Evolutionary conservation across 139 green algal species (phyloP).

Genomic region (Klebsormidium nitens): DNA sequence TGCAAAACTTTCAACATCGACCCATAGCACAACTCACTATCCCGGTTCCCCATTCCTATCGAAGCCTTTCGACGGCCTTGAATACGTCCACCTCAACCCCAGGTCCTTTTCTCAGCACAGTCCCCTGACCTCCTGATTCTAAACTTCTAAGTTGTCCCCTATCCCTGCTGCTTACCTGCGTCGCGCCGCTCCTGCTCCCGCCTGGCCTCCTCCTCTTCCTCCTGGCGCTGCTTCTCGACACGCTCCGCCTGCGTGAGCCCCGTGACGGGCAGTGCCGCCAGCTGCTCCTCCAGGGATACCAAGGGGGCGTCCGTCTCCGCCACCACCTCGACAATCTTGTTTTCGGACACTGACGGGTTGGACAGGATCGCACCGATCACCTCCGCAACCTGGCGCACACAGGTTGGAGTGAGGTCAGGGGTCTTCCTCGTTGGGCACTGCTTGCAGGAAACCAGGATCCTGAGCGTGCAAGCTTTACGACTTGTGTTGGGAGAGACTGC

Average conservation of each 20-base stretch:
- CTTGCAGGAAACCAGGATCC: too few species aligned
- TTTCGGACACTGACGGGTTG: conserved; percentile 51
- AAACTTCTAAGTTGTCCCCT: too few species aligned
- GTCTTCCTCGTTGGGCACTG: background rate
- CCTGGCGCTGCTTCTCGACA: conserved; percentile 3
- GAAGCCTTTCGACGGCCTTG: too few species aligned
- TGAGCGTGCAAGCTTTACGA: too few species aligned
- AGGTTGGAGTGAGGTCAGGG: background rate
- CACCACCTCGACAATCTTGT: conserved; percentile 87
- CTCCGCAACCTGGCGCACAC: conserved; percentile 72
- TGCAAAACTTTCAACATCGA: too few species aligned
- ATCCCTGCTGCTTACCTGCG: background rate
- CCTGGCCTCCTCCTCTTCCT: background rate
- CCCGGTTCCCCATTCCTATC: too few species aligned
- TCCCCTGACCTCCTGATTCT: background rate
- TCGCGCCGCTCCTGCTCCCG: background rate
- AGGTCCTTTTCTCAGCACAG: background rate
- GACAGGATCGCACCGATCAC: conserved; percentile 59
- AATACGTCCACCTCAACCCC: too few species aligned
- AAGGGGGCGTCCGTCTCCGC: conserved; percentile 51
- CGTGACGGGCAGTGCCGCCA: background rate
- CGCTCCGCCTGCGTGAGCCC: conserved; percentile 7
- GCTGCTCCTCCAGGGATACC: conserved; percentile 21
- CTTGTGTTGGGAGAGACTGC: too few species aligned
- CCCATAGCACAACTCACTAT: too few species aligned